Base-by-base conservation (phyloP, 2,329 filamentous ascomycete genomes). In the Hymenoscyphus scutula region DNA sequence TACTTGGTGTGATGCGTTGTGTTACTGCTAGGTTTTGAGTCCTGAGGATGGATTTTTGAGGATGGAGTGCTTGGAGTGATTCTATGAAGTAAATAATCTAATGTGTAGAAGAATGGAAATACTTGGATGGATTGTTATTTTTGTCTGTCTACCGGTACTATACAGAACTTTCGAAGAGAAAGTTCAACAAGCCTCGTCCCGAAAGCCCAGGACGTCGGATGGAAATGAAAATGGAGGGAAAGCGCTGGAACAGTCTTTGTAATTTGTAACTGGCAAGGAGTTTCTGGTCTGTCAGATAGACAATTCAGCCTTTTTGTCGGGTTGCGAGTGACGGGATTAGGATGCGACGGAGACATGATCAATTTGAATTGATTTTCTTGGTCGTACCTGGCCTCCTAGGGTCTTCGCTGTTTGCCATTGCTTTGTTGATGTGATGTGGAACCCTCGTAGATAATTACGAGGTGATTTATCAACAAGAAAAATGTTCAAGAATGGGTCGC, bases 251-350 rank as follows among this genome's bases (percentile, higher is more conserved):
- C 19, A 23, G 45, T 25, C 19, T 51, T 23, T 51, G 45, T 23
- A 51, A 51, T 51, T 23, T 51, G 45, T 23, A 51, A 51, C n/a
- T 51, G 19, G 45, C 45, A 51, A 51, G 45, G 45, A 51, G 19
- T 23, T 23, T 23, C 45, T 25, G 45, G 45, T 51, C 45, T 51
- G 45, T 51, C 45, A 51, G 45, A 25, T 41, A 15, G 34, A 48
- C 4, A 23, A 4, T 23, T 11, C 19, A 23, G n/a, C 41, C 10
- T 41, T n/a, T n/a, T n/a, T n/a, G 38, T n/a, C 38, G n/a, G n/a
- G 23, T 23, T 19, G 41, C 41, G 23, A 8, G 3, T 19, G 41
- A 45, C 41, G 41, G 41, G 41, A 45, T n/a, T 8, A 25, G 32
- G 11, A 37, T 37, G 34, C 15, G 34, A 37, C 13, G 34, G 34